A percentile compares a stretch with the other conserved stretches of the same genome.
Evolutionary conservation across 441 rosid genomes (phyloP).

Genomic region (Erodium texanum): DNA sequence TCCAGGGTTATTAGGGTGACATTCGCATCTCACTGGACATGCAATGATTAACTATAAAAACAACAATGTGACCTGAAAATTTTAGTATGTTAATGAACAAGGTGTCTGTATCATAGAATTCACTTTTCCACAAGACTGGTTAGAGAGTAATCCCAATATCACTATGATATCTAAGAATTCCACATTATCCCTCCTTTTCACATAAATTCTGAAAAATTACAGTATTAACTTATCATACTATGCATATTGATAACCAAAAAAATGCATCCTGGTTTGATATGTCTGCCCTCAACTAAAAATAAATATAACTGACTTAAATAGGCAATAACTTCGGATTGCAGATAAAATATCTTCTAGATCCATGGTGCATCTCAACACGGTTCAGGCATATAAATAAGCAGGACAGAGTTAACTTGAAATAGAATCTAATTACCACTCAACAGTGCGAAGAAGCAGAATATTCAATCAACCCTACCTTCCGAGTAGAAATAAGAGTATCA

Average conservation of each 20-base stretch:
- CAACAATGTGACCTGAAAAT: neutral
- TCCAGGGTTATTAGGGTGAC: neutral
- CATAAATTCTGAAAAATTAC: too few species aligned
- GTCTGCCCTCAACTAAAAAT: neutral
- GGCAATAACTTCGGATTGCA: neutral
- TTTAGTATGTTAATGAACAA: neutral
- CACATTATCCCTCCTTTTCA: neutral
- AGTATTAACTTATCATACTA: too few species aligned
- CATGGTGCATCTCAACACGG: neutral
- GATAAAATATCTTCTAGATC: neutral
- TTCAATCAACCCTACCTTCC: conserved; percentile 47
- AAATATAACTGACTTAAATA: neutral
- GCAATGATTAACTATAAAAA: conserved; percentile 6
- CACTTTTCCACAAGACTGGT: neutral
- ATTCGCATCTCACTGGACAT: neutral
- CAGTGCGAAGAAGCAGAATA: conserved; percentile 12
- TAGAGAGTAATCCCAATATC: neutral
- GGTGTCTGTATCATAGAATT: neutral
- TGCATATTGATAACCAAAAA: neutral
- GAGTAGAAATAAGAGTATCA: conserved; percentile 47
- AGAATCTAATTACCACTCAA: conserved; percentile 15
- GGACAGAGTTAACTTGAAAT: neutral
- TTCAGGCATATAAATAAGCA: neutral
- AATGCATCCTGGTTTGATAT: conserved; percentile 1
- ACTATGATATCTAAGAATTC: neutral